phyloP scores from a whole-genome alignment of 2,329 filamentous ascomycete genomes.

The Ophiostoma populinum region DNA sequence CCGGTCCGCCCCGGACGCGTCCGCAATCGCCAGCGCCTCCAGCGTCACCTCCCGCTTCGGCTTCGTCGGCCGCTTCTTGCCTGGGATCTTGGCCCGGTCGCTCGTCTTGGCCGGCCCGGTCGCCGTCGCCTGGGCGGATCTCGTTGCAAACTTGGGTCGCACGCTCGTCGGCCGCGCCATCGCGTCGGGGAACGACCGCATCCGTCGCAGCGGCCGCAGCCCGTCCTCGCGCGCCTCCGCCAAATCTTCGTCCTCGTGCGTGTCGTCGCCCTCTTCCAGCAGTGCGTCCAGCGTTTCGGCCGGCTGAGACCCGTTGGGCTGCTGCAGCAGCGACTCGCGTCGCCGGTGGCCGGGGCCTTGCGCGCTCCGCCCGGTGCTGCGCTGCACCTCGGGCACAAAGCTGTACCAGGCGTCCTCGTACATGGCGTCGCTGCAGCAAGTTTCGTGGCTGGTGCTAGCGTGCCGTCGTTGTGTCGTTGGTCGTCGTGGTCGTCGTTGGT shows the following conservation, averaged over 20 bases:
- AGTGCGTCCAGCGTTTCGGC: conserved; percentile 39
- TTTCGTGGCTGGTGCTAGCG: background rate
- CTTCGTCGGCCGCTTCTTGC: background rate
- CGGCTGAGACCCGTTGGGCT: conserved; percentile 32
- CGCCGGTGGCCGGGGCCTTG: conserved; percentile 40
- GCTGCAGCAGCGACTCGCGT: conserved; percentile 51
- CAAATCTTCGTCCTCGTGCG: conserved; percentile 18
- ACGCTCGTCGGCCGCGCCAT: conserved; percentile 35
- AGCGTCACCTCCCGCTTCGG: conserved; percentile 23
- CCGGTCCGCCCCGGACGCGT: conserved; percentile 11
- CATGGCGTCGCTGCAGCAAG: conserved; percentile 35
- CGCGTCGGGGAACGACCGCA: conserved; percentile 66
- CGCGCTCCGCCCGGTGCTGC: conserved; percentile 27
- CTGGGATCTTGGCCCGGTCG: background rate
- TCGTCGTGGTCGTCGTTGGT: too few species aligned
- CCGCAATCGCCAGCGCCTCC: conserved; percentile 31
- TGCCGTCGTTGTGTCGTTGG: background rate
- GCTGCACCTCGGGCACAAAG: conserved; percentile 46
- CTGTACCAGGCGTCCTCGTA: conserved; percentile 78
- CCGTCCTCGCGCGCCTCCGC: conserved; percentile 40
- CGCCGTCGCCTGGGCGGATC: background rate
- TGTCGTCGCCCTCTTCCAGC: conserved; percentile 36
- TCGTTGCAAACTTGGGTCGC: conserved; percentile 26
- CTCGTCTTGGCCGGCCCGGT: background rate
- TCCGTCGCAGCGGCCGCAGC: conserved; percentile 35